Evolutionary conservation across 768 basidiomycete genomes (phyloP).

Genomic region (Leucocoprinus leucothites): DNA sequence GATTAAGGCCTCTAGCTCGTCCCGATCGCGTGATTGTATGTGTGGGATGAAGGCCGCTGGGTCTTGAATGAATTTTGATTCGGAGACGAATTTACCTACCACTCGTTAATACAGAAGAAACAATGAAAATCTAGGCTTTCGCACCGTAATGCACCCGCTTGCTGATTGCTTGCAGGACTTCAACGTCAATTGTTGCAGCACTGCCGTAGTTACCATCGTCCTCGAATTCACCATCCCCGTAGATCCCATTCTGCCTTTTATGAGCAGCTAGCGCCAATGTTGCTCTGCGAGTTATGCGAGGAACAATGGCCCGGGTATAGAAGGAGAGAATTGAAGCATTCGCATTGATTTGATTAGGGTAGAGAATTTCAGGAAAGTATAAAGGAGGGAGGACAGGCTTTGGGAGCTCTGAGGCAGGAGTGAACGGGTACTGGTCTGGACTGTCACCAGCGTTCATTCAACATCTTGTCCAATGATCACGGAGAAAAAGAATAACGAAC

Average conservation of each 20-base stretch:
- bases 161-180: slow-evolving; percentile 96
- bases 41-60: slow-evolving; percentile 91
- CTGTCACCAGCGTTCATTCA: slow-evolving; percentile 35
- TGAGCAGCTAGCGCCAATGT: slow-evolving; percentile 61
- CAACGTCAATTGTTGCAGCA: slow-evolving; percentile 91
- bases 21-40: slow-evolving; percentile 75
- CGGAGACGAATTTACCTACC: slow-evolving; percentile 96
- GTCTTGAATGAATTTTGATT: slow-evolving; percentile 89
- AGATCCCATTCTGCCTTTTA: slow-evolving; percentile 66
- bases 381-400: slow-evolving; percentile 74
- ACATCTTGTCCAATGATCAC: background rate
- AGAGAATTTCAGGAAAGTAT: slow-evolving; percentile 71
- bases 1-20: slow-evolving; percentile 80
- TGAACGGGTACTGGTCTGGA: slow-evolving; percentile 98
- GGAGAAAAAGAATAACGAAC: slow-evolving; percentile 33
- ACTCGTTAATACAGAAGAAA: background rate
- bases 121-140: slow-evolving; percentile 17
- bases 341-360: slow-evolving; percentile 79
- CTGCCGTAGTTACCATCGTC: slow-evolving; percentile 99
- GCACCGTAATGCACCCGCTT: slow-evolving; percentile 97
- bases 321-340: slow-evolving; percentile 86
- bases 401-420: slow-evolving; percentile 61
- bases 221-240: slow-evolving; percentile 66
- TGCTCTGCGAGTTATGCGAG: slow-evolving; percentile 77
- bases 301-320: slow-evolving; percentile 86